Evolutionary conservation across 768 basidiomycete species (phyloP).

Genomic region (Termitomyces titanicus): DNA sequence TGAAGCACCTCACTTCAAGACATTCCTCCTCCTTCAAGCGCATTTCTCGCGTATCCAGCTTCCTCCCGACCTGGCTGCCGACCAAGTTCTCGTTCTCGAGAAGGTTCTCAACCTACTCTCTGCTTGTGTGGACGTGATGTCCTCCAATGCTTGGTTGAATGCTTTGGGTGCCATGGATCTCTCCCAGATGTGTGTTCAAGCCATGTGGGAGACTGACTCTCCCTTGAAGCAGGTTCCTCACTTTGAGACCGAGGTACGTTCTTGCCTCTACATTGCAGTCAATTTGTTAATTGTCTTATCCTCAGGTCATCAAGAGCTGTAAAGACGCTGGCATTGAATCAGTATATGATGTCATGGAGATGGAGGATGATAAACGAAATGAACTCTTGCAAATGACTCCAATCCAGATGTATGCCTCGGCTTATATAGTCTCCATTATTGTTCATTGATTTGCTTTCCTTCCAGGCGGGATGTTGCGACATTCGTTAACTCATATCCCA

Average conservation of each 20-base stretch:
- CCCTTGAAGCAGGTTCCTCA: constrained; percentile 96
- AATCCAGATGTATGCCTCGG: constrained; percentile 75
- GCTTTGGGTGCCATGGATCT: constrained; percentile 97
- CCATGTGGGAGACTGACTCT: constrained; percentile 96
- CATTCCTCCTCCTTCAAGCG: constrained; percentile 93
- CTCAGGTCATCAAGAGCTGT: constrained; percentile 78
- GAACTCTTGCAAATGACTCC: constrained; percentile 81
- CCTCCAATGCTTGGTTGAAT: constrained; percentile 91
- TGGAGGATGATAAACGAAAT: constrained; percentile 90
- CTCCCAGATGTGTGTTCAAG: constrained; percentile 98
- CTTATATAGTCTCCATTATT: background rate
- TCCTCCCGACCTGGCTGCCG: constrained; percentile 90
- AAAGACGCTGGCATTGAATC: constrained; percentile 78
- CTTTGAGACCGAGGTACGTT: constrained; percentile 81
- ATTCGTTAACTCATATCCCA: constrained; percentile 96
- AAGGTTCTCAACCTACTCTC: constrained; percentile 90
- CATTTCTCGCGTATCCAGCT: constrained; percentile 93
- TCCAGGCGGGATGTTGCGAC: constrained; percentile 88
- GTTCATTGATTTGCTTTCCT: constrained; percentile 12
- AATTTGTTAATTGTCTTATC: background rate
- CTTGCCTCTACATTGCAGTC: too few species aligned
- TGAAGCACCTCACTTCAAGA: constrained; percentile 97
- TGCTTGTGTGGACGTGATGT: constrained; percentile 98
- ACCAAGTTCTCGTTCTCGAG: constrained; percentile 83
- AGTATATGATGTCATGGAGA: constrained; percentile 97